Percentiles rank a stretch among this genome's conserved stretches.
Evolutionary conservation across 768 basidiomycete genomes (phyloP).

Genomic region (Tephrocybe sp.): DNA sequence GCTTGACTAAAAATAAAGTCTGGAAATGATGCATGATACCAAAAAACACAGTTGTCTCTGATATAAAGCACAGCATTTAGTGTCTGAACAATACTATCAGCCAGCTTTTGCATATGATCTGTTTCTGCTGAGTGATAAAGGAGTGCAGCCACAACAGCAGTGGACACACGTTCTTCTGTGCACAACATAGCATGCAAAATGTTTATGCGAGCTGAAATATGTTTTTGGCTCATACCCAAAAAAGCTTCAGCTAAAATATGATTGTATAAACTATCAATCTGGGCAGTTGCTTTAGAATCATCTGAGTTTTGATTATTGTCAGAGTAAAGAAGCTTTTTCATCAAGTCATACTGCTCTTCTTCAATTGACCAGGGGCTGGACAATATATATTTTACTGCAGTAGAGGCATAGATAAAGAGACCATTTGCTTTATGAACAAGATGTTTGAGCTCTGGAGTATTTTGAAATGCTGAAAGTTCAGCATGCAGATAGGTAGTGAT

Average conservation of each 20-base stretch:
- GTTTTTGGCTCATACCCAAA: slow-evolving; percentile 3
- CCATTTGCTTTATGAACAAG: slow-evolving; percentile 17
- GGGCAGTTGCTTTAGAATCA: background rate
- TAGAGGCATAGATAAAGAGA: slow-evolving; percentile 27
- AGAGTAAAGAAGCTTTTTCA: background rate
- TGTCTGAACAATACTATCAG: slow-evolving; percentile 5
- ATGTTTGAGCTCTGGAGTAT: background rate
- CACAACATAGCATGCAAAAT: slow-evolving; percentile 22
- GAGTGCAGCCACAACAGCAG: slow-evolving; percentile 11
- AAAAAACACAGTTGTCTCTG: slow-evolving; percentile 15
- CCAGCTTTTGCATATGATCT: background rate
- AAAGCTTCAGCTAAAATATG: slow-evolving; percentile 18
- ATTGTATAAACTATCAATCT: slow-evolving; percentile 16
- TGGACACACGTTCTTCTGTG: slow-evolving; percentile 16
- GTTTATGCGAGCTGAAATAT: slow-evolving; percentile 1
- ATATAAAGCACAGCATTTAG: slow-evolving; percentile 21
- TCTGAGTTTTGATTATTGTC: background rate
- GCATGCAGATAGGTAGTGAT: background rate
- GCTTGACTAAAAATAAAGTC: slow-evolving; percentile 20
- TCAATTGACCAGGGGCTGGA: background rate
- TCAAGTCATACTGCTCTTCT: background rate
- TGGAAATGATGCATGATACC: slow-evolving; percentile 23
- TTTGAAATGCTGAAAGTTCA: background rate
- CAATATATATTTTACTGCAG: slow-evolving; percentile 18
- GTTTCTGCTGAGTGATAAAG: background rate